Evolutionary conservation across 2,329 filamentous ascomycete genomes (phyloP).

Genomic region (Fragosphaeria purpurea): DNA sequence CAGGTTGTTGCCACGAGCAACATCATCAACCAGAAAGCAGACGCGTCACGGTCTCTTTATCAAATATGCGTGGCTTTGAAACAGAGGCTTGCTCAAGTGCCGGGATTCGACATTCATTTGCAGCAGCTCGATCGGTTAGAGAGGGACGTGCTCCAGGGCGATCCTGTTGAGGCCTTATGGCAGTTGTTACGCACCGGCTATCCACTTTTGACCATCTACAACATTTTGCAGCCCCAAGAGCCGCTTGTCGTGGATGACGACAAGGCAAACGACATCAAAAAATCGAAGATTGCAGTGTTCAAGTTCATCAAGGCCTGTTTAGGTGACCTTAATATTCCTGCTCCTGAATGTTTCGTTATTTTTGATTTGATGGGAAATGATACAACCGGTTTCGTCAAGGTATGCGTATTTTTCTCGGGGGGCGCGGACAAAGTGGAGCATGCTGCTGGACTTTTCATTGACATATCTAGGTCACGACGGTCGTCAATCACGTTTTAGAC

Average conservation of each 20-base stretch:
- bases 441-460: not conserved
- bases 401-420: constrained; percentile 25
- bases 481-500: constrained; percentile 87
- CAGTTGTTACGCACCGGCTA: constrained; percentile 72
- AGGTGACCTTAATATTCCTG: constrained; percentile 66
- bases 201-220: constrained; percentile 82
- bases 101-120: constrained; percentile 68
- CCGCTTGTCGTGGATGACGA: constrained; percentile 58
- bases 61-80: constrained; percentile 87
- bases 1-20: constrained; percentile 72
- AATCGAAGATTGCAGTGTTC: constrained; percentile 79
- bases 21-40: constrained; percentile 94
- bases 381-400: constrained; percentile 95
- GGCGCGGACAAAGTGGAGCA: too few relatives aligned
- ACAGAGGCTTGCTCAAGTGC: constrained; percentile 71
- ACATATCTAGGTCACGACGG: constrained; percentile 60
- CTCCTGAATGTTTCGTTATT: constrained; percentile 82
- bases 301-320: constrained; percentile 88
- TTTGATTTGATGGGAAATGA: constrained; percentile 87
- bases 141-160: constrained; percentile 51
- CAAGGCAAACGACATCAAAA: constrained; percentile 55
- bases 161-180: constrained; percentile 89
- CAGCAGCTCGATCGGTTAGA: constrained; percentile 60
- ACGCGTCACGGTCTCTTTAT: constrained; percentile 84
- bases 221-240: constrained; percentile 63